Percentiles rank a stretch among this genome's conserved stretches.
phyloP scores from a whole-genome alignment of 495 filamentous ascomycete genomes.

The Penicillium pancosmium region DNA sequence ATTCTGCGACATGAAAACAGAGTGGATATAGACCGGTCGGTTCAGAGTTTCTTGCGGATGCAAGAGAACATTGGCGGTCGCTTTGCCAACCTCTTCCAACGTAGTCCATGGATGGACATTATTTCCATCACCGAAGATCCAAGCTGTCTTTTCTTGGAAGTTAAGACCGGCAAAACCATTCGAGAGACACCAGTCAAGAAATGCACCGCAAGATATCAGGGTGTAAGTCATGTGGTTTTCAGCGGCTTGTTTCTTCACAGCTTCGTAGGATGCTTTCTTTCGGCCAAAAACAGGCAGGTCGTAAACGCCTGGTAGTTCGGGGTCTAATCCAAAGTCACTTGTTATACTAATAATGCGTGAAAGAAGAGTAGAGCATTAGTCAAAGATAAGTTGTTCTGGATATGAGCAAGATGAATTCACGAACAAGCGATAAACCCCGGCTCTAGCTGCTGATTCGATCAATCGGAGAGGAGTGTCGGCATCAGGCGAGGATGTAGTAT shows the following conservation, averaged over 20 bases:
- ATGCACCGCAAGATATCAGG: constrained; percentile 19
- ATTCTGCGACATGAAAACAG: constrained; percentile 22
- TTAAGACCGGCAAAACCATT: constrained; percentile 22
- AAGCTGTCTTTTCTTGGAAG: constrained; percentile 15
- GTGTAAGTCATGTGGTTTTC: constrained; percentile 22
- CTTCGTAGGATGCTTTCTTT: constrained; percentile 24
- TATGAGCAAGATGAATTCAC: constrained; percentile 6
- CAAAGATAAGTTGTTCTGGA: background rate
- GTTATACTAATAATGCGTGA: constrained; percentile 19
- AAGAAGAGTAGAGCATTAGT: background rate
- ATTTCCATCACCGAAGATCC: constrained; percentile 24
- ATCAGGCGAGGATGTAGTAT: constrained; percentile 23
- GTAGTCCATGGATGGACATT: constrained; percentile 28
- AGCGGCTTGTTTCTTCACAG: constrained; percentile 23
- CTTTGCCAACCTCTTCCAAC: constrained; percentile 20
- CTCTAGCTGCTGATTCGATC: constrained; percentile 23
- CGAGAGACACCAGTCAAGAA: constrained; percentile 26
- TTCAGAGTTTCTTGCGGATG: constrained; percentile 14
- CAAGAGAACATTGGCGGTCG: constrained; percentile 23
- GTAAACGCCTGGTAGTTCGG: constrained; percentile 25
- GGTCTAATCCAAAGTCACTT: constrained; percentile 36
- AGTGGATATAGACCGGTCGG: constrained; percentile 20
- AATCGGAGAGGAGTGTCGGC: constrained; percentile 24
- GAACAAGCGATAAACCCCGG: constrained; percentile 29
- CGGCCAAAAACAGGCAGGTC: constrained; percentile 24